Conservation (phyloP, 1,139 yeast genomes). For the Sugiyamaella xylanicola region DNA sequence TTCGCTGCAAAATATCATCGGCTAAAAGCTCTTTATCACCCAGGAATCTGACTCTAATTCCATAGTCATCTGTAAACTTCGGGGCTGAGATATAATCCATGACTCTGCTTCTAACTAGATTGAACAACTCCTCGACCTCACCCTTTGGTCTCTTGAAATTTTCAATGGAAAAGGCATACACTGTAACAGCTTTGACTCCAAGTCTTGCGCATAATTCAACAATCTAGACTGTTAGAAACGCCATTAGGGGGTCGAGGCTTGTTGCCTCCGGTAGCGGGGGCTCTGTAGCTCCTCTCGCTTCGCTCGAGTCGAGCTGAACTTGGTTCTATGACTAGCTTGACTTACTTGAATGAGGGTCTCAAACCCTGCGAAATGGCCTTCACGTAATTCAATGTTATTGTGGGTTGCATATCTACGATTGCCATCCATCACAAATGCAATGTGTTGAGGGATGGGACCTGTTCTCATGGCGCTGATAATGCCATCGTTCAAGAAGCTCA, state of each 20-base stretch:
- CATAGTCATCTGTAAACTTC: conserved; percentile 38
- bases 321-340: too few species aligned
- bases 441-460: conserved; percentile 85
- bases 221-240: conserved; percentile 41
- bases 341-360: conserved; percentile 66
- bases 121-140: conserved; percentile 87
- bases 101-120: conserved; percentile 73
- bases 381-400: conserved; percentile 72
- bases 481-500: conserved; percentile 34
- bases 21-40: conserved; percentile 76
- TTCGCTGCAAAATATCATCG: conserved; percentile 63
- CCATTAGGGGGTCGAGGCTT: too few species aligned
- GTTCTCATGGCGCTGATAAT: conserved; percentile 51
- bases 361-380: conserved; percentile 92
- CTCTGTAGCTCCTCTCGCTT: too few species aligned
- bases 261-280: too few species aligned
- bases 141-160: conserved; percentile 81
- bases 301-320: too few species aligned
- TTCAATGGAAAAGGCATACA: conserved; percentile 93
- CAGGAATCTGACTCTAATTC: conserved; percentile 67
- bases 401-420: conserved; percentile 82
- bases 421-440: conserved; percentile 97
- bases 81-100: conserved; percentile 37
- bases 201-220: conserved; percentile 79
- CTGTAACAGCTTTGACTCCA: conserved; percentile 84